A percentile compares a stretch with the other conserved stretches of the same genome.
Evolutionary conservation across 2,329 filamentous ascomycete species (phyloP).

Genomic region (Fusarium sacchari): DNA sequence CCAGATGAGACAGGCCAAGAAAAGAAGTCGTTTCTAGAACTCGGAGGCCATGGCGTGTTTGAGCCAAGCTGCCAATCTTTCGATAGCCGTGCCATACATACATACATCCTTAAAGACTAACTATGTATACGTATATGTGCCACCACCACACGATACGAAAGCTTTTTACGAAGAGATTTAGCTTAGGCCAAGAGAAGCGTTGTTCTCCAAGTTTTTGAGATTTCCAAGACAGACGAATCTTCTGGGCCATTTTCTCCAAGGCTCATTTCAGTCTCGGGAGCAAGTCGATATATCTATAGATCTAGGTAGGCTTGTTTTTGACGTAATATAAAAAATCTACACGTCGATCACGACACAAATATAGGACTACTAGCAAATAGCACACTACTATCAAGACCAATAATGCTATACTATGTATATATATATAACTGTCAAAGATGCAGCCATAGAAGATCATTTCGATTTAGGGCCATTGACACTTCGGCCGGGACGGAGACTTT

Average conservation of each 20-base stretch:
- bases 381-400: background rate
- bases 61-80: background rate
- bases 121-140: too few species aligned
- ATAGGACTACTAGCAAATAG: background rate
- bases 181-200: background rate
- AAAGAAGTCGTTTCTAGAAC: background rate
- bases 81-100: background rate
- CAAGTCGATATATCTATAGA: background rate
- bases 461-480: background rate
- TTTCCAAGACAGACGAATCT: background rate
- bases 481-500: slow-evolving; percentile 8
- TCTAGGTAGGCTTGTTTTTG: background rate
- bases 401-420: background rate
- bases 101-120: background rate
- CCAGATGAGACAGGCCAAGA: background rate
- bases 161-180: background rate
- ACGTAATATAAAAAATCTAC: background rate
- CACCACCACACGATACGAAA: background rate
- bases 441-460: background rate
- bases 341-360: background rate
- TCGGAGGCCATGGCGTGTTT: background rate
- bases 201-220: background rate
- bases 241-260: background rate
- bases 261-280: background rate
- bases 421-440: background rate